These are phyloP conservation scores for Thoreauomyces humboldtii DNA, from an alignment of 192 early-diverging fungal genomes.

Conservation along the genomic window DNA sequence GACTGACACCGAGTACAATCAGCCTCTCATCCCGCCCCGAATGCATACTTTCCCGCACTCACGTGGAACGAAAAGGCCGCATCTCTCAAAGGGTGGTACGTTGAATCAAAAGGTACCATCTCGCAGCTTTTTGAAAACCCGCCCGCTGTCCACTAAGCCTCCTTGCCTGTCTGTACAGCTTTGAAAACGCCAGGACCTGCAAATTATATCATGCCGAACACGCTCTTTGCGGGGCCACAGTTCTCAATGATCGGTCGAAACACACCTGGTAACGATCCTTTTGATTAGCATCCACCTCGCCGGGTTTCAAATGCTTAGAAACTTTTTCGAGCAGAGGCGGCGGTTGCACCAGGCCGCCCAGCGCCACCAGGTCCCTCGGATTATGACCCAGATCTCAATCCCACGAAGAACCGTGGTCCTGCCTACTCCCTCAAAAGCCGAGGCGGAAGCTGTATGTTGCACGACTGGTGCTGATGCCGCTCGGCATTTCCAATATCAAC, in stretches of 20 bases:
- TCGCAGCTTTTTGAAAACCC: background rate
- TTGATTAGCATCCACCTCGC: too few relatives aligned
- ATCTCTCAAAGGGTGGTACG: constrained; percentile 51
- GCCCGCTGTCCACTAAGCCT: background rate
- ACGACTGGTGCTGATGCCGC: too few relatives aligned
- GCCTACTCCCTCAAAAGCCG: constrained; percentile 20
- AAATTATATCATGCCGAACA: constrained; percentile 51
- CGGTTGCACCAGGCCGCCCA: too few relatives aligned
- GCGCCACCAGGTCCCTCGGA: constrained; percentile 42
- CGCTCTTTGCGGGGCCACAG: constrained; percentile 46
- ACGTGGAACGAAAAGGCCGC: constrained; percentile 38
- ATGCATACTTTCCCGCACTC: constrained; percentile 47
- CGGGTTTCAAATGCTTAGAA: too few relatives aligned
- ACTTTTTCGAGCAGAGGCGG: too few relatives aligned
- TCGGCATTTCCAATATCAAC: too few relatives aligned
- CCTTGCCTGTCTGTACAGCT: constrained; percentile 22
- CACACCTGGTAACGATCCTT: constrained; percentile 8
- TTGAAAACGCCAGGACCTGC: constrained; percentile 57
- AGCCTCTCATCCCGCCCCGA: constrained; percentile 25
- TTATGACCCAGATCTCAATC: constrained; percentile 36
- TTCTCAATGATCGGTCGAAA: constrained; percentile 33
- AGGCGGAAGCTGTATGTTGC: too few relatives aligned
- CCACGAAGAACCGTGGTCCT: constrained; percentile 29
- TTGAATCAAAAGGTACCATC: constrained; percentile 44
- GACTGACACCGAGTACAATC: too few relatives aligned